Base-by-base conservation (phyloP, 169 alveolate species). In the Plasmodium fragile region DNA sequence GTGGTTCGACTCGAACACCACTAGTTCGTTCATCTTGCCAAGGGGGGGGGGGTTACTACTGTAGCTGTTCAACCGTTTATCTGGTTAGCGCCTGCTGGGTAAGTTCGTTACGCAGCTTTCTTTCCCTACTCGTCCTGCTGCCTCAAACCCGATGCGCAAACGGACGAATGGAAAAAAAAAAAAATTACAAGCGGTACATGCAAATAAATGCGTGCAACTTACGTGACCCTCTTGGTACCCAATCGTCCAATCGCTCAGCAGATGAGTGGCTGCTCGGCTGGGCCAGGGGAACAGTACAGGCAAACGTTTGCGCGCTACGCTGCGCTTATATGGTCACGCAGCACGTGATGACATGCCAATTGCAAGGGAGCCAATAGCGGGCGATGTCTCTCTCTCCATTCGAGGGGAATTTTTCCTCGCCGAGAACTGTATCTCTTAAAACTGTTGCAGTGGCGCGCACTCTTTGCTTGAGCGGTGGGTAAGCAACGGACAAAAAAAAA, bases 1-100 rank as follows among this genome's bases (percentile, higher is more conserved):
- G 73, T 96, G 97, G 30, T 92, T 89, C 69, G 97, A 83, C 30
- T 95, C 97, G 84, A 95, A 95, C 39, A 94, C 92, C 39, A 95
- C 59, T 49, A 92, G 71, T 81, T 95, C 95, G 39, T 92, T 95
- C 97, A 95, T 95, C 83, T 28, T 84, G 75, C 30, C 75, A 22
- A 5, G n/a, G 30, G 4, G 30, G 13, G 36, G 13, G 73, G 30
- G 30, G 0, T 59, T 59, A 6, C 34, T 1, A 1, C 10, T 10
- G 13, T 0, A 16, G 72, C 72, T 3, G 72, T 55, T 53, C 10
- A 16, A 25, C 25, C 25, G 71, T 55, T 52, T 53, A 16, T 0
- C 70, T 22, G 72, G 5, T 55, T n/a, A 1, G 69, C n/a, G n/a
- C n/a, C 69, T n/a, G 34, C 3, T 18, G 7, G 25, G 73, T 10